Evolutionary conservation across 2,329 filamentous ascomycete species (phyloP), one percentile per base, ranked within the genome.

Genomic region (Alternaria solani): DNA sequence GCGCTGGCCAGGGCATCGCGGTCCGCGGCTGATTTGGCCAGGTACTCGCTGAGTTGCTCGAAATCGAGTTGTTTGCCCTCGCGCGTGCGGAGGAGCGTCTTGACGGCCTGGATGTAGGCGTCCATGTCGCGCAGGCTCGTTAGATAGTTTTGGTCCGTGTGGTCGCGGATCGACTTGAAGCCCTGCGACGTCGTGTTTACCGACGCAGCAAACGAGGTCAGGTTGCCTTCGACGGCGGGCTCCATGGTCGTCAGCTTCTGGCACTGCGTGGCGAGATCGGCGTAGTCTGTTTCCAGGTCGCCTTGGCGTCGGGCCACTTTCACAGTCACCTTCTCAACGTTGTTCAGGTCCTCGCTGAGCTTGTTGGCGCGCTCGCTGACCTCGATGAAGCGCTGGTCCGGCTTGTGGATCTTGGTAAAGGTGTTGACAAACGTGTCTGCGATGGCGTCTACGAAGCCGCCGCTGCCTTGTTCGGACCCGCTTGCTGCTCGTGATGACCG

Each of bases 51-150:
- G 34, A 99, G 85, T 66, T 93, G 94, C 81, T 99, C 95, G 74
- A 94, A 97, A 81, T 99, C 95, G 59, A 99, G 90, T 78, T 99
- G 95, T 78, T 99, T 99, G 81, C 96, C 93, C 81, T 99, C 95
- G 36, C 95, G 90, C 1, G 92, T 92, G 78, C 96, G 96, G 65
- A 99, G 88, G 5, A 99, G 88, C 25, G 88, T 86, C 79, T 96
- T 96, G 47, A 98, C 83, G 0, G 93, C 91, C n/a, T 87, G 82
- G 66, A 93, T 94, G 80, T 98, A 99, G 26, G 93, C 91, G 71
- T 96, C 92, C 94, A 98, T 97, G 80, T 99, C 95, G 51, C 93
- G 89, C 54, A 99, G 84, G 56, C 91, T 94, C 67, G 93, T 92
- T 1, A 99, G 88, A 76, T 99, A 99, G 79, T 97, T 93, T 72